Base-by-base conservation (phyloP, 2,329 filamentous ascomycete species). In the Sclerotinia subarctica region DNA sequence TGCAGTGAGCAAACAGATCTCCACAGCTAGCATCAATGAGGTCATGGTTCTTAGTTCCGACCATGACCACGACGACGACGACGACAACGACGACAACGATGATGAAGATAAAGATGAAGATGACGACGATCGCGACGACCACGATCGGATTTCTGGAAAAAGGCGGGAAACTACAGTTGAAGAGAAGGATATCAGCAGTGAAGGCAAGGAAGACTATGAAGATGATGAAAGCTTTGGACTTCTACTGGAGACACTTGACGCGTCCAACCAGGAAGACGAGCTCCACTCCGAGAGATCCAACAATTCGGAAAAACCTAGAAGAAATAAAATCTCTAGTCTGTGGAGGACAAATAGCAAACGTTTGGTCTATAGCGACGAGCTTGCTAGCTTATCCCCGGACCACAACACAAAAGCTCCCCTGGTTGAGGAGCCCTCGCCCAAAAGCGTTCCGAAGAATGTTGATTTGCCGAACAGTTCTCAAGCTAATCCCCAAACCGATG, bases 171-270 rank as follows among this genome's bases (percentile, higher is more conserved):
- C 74, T 21, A 5, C 17, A 42, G 15, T 21, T 13, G 59, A 49
- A 52, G 10, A 38, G 26, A 15, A 51, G n/a, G n/a, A 13, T n/a
- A 24, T 19, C 21, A 51, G n/a, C 21, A 5, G 6, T 52, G 32
- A 51, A 38, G 64, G 11, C 24, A 21, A 52, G 15, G 10, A 49
- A 38, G 69, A 49, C 1, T 68, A 72, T n/a, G 70, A 74, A 17
- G 74, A 74, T 21, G 73, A 74, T 57, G 75, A 77, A 53, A 74
- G 74, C 29, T 76, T 77, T 66, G 75, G 71, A 7, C 68, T 77
- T 21, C 60, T 78, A 21, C 66, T 77, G 19, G 77, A 78, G 56
- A 77, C 76, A 17, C 65, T 77, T 38, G 75, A 76, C 54, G 77
- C 76, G 19, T 77, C 76, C 24, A 47, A 66, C 13, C 64, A 60